phyloP scores from a whole-genome alignment of 2,329 filamentous ascomycete species.

The Pseudogymnoascus sp. region DNA sequence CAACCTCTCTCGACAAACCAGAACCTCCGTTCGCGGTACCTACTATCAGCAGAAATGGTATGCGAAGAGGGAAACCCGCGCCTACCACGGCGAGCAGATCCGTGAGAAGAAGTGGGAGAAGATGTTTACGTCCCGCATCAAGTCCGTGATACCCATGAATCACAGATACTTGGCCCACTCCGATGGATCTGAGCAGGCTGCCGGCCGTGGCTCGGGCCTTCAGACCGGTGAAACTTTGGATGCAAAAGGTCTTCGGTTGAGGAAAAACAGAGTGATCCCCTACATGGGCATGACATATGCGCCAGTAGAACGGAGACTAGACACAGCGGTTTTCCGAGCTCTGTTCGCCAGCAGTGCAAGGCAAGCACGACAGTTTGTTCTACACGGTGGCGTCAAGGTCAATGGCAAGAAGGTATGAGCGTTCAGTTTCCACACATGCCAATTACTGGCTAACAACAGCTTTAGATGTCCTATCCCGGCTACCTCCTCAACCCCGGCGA shows the following conservation, averaged over 20 bases:
- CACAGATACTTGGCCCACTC: constrained; percentile 66
- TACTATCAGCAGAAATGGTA: constrained; percentile 99
- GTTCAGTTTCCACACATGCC: not conserved
- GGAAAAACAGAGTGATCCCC: constrained; percentile 26
- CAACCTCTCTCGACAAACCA: constrained; percentile 48
- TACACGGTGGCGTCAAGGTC: constrained; percentile 88
- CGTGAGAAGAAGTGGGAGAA: constrained; percentile 88
- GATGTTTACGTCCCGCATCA: constrained; percentile 77
- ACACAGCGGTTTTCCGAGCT: constrained; percentile 89
- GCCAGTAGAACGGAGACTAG: constrained; percentile 79
- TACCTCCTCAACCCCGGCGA: constrained; percentile 96
- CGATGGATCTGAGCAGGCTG: constrained; percentile 76
- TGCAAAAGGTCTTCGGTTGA: constrained; percentile 10
- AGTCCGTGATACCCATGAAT: constrained; percentile 79
- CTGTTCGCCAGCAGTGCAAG: constrained; percentile 88
- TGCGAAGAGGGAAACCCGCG: constrained; percentile 73
- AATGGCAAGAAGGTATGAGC: constrained; percentile 80
- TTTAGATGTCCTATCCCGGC: constrained; percentile 82
- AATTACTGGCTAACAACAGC: constrained; percentile 12
- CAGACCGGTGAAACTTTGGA: constrained; percentile 11
- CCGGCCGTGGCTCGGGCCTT: constrained; percentile 72
- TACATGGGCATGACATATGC: constrained; percentile 97
- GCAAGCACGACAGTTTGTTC: constrained; percentile 88
- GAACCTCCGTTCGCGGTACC: constrained; percentile 35
- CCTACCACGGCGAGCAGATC: constrained; percentile 92